phyloP scores from a whole-genome alignment of 306 rosid species.

The Purshia tridentata region DNA sequence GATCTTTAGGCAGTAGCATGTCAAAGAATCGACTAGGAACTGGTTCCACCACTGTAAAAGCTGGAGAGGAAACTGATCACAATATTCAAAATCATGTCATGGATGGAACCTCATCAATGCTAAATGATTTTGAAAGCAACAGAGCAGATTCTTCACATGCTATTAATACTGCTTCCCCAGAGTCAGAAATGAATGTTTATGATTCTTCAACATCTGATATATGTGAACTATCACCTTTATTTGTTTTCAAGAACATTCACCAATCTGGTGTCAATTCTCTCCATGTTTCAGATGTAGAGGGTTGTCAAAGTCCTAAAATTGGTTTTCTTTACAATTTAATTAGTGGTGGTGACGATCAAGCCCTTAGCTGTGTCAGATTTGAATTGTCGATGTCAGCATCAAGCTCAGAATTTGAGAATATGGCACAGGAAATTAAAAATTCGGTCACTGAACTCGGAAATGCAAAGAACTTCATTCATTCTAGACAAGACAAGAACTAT shows the following conservation, averaged over 20 bases:
- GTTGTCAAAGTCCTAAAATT: slow-evolving; percentile 32
- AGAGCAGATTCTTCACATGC: slow-evolving; percentile 36
- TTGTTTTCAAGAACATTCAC: slow-evolving; percentile 55
- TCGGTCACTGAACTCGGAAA: slow-evolving; percentile 29
- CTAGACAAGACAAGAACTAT: slow-evolving; percentile 33
- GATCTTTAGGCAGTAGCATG: slow-evolving; percentile 52
- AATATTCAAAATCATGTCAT: slow-evolving; percentile 25
- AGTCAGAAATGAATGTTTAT: slow-evolving; percentile 35
- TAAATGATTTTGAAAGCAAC: slow-evolving; percentile 38
- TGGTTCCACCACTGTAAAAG: slow-evolving; percentile 26
- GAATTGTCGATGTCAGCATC: slow-evolving; percentile 44
- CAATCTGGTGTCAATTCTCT: slow-evolving; percentile 96
- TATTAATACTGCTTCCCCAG: slow-evolving; percentile 26
- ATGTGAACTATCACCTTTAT: slow-evolving; percentile 65
- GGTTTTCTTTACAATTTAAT: slow-evolving; percentile 49
- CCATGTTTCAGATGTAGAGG: slow-evolving; percentile 66
- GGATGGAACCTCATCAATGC: slow-evolving; percentile 30
- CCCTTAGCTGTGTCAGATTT: slow-evolving; percentile 59
- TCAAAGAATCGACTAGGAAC: slow-evolving; percentile 40
- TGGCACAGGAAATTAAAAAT: slow-evolving; percentile 24
- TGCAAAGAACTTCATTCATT: slow-evolving; percentile 25
- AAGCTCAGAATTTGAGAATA: slow-evolving; percentile 30
- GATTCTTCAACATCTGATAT: slow-evolving; percentile 43
- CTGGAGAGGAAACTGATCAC: slow-evolving; percentile 26
- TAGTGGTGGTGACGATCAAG: slow-evolving; percentile 98